phyloP scores from a whole-genome alignment of 1,284 basidiomycete genomes.

The Ustilago cynodontis region DNA sequence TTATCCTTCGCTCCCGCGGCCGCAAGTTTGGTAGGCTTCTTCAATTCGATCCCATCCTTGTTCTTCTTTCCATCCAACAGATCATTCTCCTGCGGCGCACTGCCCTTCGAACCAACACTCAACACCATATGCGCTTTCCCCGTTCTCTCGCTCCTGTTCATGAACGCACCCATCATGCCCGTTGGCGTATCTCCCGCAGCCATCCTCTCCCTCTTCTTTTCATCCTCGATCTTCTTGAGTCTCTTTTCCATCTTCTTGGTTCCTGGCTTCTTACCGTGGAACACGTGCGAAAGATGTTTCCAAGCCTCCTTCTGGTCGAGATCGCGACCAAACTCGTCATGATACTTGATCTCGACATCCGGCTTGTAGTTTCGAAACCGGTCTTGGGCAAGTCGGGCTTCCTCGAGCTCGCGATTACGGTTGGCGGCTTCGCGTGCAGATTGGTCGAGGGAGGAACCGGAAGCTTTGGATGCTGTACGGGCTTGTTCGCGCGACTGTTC shows the following conservation, averaged over 20 bases:
- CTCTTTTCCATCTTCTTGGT: conserved; percentile 65
- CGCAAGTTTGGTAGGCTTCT: conserved; percentile 8
- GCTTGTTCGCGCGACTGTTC: conserved; percentile 85
- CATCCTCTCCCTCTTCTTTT: conserved; percentile 66
- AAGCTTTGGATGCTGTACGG: conserved; percentile 71
- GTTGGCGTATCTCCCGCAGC: conserved; percentile 66
- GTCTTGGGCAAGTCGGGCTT: conserved; percentile 85
- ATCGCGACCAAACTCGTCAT: conserved; percentile 86
- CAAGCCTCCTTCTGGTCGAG: conserved; percentile 86
- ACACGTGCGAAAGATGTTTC: conserved; percentile 69
- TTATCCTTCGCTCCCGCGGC: conserved; percentile 5
- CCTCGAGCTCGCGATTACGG: conserved; percentile 87
- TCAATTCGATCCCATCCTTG: conserved; percentile 22
- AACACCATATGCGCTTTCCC: conserved; percentile 69
- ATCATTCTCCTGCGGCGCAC: conserved; percentile 65
- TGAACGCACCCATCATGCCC: conserved; percentile 66
- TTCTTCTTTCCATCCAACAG: conserved; percentile 44
- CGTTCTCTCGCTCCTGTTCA: conserved; percentile 60
- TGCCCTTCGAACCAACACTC: conserved; percentile 62
- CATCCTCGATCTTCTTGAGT: conserved; percentile 63
- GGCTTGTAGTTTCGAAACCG: conserved; percentile 94
- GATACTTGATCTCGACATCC: conserved; percentile 94
- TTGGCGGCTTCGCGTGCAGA: conserved; percentile 95
- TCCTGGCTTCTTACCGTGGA: conserved; percentile 68
- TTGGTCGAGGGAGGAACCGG: conserved; percentile 79